Evolutionary conservation across 2,329 filamentous ascomycete genomes (phyloP).

Genomic region (Apiospora koreana): DNA sequence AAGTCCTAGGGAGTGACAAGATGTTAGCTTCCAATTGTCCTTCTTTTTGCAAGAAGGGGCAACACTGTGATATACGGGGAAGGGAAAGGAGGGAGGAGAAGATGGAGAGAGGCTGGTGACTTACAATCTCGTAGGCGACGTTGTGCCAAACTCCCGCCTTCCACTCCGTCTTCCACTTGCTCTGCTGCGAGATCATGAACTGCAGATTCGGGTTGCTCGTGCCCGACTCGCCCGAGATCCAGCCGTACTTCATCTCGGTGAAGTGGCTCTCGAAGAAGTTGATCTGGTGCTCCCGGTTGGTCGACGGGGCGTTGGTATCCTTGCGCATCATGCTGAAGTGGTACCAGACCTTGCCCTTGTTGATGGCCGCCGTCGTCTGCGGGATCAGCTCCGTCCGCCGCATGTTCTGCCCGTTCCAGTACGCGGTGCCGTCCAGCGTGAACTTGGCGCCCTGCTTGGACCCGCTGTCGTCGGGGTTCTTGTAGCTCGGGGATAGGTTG

Average conservation of each 20-base stretch:
- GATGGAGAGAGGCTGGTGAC: constrained; percentile 42
- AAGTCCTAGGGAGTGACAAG: constrained; percentile 79
- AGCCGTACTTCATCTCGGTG: constrained; percentile 72
- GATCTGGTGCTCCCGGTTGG: constrained; percentile 67
- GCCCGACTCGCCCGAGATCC: constrained; percentile 49
- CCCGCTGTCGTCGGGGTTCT: constrained; percentile 64
- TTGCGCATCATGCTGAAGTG: constrained; percentile 69
- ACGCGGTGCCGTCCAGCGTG: constrained; percentile 63
- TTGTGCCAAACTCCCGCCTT: constrained; percentile 71
- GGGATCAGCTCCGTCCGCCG: constrained; percentile 74
- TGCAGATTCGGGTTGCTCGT: constrained; percentile 54
- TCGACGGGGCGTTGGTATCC: constrained; percentile 59
- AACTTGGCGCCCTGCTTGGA: constrained; percentile 70
- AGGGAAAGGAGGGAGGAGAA: not conserved
- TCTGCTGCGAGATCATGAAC: constrained; percentile 63
- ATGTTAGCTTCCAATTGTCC: too few species aligned
- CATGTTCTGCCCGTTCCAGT: constrained; percentile 74
- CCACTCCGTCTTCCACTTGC: constrained; percentile 64
- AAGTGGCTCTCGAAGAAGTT: constrained; percentile 69
- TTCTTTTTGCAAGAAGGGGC: too few species aligned
- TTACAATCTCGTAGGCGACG: constrained; percentile 67
- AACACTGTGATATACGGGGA: too few species aligned
- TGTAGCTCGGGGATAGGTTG: constrained; percentile 58
- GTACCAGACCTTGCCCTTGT: constrained; percentile 67
- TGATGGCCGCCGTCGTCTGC: constrained; percentile 66